Conservation (phyloP, 495 filamentous ascomycete genomes). For the Acidiella bohemica region DNA sequence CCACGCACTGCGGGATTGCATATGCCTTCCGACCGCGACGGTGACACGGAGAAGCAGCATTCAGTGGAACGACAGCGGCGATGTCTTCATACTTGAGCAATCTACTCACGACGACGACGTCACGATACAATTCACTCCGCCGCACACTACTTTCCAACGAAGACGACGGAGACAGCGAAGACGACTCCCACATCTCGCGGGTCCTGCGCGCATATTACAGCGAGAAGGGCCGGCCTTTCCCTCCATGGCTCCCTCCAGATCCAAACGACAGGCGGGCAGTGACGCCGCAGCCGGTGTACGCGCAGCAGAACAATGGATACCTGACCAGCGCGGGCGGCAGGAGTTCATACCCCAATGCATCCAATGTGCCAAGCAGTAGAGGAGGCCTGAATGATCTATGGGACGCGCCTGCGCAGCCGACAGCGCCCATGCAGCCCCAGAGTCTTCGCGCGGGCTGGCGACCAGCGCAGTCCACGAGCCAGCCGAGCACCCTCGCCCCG, state of each 20-base stretch:
- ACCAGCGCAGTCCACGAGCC: constrained; percentile 6
- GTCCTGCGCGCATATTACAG: constrained; percentile 90
- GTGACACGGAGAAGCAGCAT: neutral
- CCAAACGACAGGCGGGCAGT: constrained; percentile 45
- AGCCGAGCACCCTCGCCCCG: constrained; percentile 10
- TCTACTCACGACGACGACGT: constrained; percentile 65
- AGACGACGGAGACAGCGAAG: constrained; percentile 81
- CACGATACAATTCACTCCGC: constrained; percentile 66
- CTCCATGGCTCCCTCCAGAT: constrained; percentile 78
- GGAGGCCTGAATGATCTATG: constrained; percentile 60
- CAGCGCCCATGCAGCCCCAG: constrained; percentile 35
- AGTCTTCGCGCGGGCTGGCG: constrained; percentile 37
- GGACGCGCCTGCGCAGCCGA: constrained; percentile 46
- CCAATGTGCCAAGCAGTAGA: constrained; percentile 2
- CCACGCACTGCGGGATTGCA: no score
- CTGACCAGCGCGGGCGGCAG: constrained; percentile 30
- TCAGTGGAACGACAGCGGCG: no score
- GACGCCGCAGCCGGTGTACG: constrained; percentile 39
- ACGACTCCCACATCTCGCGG: constrained; percentile 87
- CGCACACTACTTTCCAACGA: constrained; percentile 64
- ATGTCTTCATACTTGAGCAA: constrained; percentile 73
- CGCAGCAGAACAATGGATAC: constrained; percentile 19
- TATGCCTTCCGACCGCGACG: no score
- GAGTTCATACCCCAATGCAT: constrained; percentile 27
- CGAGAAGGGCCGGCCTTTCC: constrained; percentile 73